Evolutionary conservation across 306 rosid species (phyloP).

Genomic region (Rosa lucieae): DNA sequence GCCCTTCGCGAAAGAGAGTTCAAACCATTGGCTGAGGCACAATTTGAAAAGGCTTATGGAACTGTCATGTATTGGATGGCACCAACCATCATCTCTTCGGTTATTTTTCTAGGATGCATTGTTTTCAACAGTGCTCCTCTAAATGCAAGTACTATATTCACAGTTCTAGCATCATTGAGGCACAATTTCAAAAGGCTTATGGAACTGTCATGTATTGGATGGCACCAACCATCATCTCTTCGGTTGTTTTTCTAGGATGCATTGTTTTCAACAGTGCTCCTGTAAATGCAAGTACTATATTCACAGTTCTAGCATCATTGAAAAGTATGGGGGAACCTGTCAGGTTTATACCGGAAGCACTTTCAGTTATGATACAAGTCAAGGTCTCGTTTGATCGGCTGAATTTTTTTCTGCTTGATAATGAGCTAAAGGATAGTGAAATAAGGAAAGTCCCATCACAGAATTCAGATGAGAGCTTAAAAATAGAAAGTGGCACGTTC

Average conservation of each 20-base stretch:
- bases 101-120: conserved; percentile 53
- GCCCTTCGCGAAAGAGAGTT: no score
- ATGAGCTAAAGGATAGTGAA: conserved; percentile 43
- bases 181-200: conserved; percentile 14
- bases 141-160: conserved; percentile 74
- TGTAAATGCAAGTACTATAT: conserved; percentile 70
- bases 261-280: conserved; percentile 49
- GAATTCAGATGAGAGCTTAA: conserved; percentile 34
- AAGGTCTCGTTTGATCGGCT: conserved; percentile 72
- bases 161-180: conserved; percentile 56
- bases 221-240: conserved; percentile 64
- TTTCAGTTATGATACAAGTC: conserved; percentile 67
- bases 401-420: conserved; percentile 58
- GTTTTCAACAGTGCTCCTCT: conserved; percentile 54
- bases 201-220: conserved; percentile 58
- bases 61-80: conserved; percentile 66
- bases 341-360: conserved; percentile 68
- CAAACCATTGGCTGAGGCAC: no score
- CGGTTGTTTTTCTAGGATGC: conserved; percentile 58
- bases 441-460: conserved; percentile 15
- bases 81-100: conserved; percentile 62
- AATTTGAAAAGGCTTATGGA: conserved; percentile 17
- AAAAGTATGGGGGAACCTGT: conserved; percentile 69
- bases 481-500: conserved; percentile 51
- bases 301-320: conserved; percentile 62